Evolutionary conservation across 306 rosid species (phyloP).

Genomic region (Rosa rugosa): DNA sequence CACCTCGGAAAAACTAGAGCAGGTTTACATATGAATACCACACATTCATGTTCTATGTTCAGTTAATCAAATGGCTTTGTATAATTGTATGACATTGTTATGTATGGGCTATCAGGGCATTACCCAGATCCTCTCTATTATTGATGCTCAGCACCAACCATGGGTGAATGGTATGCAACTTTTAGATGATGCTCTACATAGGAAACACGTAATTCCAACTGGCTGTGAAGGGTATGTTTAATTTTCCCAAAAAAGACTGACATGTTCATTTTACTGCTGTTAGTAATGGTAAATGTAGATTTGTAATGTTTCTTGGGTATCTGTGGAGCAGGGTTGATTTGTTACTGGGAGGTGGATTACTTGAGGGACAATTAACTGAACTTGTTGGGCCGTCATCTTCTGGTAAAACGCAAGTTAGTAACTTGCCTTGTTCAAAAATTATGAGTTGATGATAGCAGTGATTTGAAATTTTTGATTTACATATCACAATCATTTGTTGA

Average conservation of each 20-base stretch:
- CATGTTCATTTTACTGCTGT: neutral
- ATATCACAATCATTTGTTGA: neutral
- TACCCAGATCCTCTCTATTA: conserved; percentile 35
- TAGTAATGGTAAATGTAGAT: neutral
- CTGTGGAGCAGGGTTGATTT: conserved; percentile 58
- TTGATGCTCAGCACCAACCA: conserved; percentile 37
- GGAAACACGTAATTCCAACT: conserved; percentile 48
- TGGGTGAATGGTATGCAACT: conserved; percentile 57
- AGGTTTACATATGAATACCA: conserved; percentile 34
- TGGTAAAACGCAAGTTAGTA: conserved; percentile 80
- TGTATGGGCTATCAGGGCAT: conserved; percentile 40
- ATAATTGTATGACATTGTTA: neutral
- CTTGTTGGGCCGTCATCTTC: conserved; percentile 87
- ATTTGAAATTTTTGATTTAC: neutral
- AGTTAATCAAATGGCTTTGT: neutral
- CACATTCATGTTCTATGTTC: neutral
- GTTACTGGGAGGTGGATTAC: conserved; percentile 81
- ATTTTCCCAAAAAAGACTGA: neutral
- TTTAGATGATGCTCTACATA: conserved; percentile 36
- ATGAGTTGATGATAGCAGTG: neutral
- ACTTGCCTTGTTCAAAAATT: neutral
- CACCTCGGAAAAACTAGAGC: conserved; percentile 34
- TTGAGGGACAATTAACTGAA: conserved; percentile 76
- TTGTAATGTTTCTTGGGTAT: conserved; percentile 12
- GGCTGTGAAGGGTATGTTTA: conserved; percentile 69